Evolutionary conservation across 495 filamentous ascomycete species (phyloP).

Genomic region (Cercophora newfieldiana): DNA sequence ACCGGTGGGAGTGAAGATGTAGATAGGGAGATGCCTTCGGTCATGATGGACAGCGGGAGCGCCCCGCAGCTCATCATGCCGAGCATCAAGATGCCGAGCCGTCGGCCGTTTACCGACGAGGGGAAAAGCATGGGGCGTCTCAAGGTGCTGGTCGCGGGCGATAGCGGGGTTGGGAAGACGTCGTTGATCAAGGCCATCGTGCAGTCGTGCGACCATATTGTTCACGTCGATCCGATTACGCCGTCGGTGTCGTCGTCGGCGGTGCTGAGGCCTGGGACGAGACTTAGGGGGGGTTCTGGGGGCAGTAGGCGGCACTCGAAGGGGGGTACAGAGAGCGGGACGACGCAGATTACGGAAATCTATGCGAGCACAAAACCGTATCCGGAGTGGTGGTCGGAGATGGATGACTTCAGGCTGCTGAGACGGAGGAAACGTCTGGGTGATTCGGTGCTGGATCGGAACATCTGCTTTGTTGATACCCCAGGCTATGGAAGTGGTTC

Average conservation of each 20-base stretch:
- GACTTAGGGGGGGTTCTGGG: slow-evolving; percentile 1
- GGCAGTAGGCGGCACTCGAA: not conserved
- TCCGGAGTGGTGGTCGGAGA: slow-evolving; percentile 91
- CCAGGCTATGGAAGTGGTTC: slow-evolving; percentile 66
- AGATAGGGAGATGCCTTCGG: slow-evolving; percentile 32
- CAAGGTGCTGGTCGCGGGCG: slow-evolving; percentile 85
- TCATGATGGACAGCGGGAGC: slow-evolving; percentile 52
- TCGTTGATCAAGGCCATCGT: slow-evolving; percentile 91
- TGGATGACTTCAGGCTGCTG: slow-evolving; percentile 70
- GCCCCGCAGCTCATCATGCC: slow-evolving; percentile 96
- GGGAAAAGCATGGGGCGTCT: slow-evolving; percentile 83
- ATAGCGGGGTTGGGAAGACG: slow-evolving; percentile 83
- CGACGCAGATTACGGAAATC: slow-evolving; percentile 69
- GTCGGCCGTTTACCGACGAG: slow-evolving; percentile 85
- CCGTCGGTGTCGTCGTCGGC: slow-evolving; percentile 32
- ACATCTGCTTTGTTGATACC: slow-evolving; percentile 94
- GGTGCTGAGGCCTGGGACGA: slow-evolving; percentile 23
- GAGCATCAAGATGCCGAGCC: slow-evolving; percentile 90
- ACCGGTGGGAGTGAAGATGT: slow-evolving; percentile 16
- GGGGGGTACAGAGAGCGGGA: slow-evolving; percentile 31
- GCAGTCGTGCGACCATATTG: slow-evolving; percentile 92
- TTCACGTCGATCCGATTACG: slow-evolving; percentile 83
- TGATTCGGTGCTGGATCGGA: slow-evolving; percentile 84
- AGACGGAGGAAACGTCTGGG: slow-evolving; percentile 75
- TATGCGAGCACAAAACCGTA: slow-evolving; percentile 92